Evolutionary conservation across 2,329 filamentous ascomycete species (phyloP), one percentile per base, ranked within the genome.

Genomic region (Arthrocladium fulminans): DNA sequence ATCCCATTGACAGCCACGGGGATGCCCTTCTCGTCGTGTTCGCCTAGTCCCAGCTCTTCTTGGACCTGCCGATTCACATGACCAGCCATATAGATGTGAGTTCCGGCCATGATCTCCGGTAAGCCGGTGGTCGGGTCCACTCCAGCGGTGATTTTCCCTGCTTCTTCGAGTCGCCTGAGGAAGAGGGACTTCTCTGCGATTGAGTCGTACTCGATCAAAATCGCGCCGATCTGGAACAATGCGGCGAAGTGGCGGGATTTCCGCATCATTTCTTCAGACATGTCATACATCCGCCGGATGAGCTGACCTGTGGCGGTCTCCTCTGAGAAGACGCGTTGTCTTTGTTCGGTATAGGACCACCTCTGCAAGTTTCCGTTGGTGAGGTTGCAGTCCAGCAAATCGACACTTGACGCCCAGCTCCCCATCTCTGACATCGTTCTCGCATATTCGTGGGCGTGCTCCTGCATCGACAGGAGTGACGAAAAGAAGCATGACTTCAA

Each of bases 141-240:
- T 9, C n/a, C 13, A 8, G 25, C 24, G 8, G 20, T 27, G 3
- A 15, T 43, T 13, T 43, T 17, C 2, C 20, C 24, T 6, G 40
- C 20, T 19, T 43, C 10, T 13, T 25, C 40, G 3, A 43, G 40
- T n/a, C 40, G 40, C 6, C 40, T 24, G n/a, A 43, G 23, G 24
- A 43, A 43, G 8, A 43, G 40, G 10, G 20, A 12, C n/a, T 17
- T 25, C 20, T 45, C 25, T 8, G 17, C 42, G 8, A 20, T n/a
- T 8, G 25, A 45, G 29, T 24, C 22, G n/a, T 32, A 34, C 19
- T 43, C 42, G 2, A 32, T 15, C 6, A 45, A 8, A 3, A 45
- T 32, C 6, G 42, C 42, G n/a, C 17, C 23, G 15, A 45, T 20
- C 27, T 45, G 42, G 27, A 45, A 45, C 6, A 45, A 19, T 3